These are phyloP conservation scores for Malassezia caprae DNA, from an alignment of 1,284 basidiomycete genomes.

Conservation along the genomic window DNA sequence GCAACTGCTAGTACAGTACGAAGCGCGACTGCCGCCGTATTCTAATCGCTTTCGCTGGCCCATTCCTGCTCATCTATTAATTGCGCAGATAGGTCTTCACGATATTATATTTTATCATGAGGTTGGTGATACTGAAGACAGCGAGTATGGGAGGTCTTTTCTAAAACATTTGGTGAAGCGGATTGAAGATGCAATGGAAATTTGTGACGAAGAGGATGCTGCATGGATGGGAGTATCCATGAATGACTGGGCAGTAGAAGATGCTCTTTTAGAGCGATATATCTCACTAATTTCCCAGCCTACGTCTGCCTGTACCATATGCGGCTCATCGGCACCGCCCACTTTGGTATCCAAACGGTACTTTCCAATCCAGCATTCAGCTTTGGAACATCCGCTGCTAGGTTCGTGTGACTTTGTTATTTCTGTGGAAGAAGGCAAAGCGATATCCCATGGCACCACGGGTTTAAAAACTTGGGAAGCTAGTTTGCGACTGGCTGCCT, in stretches of 20 bases:
- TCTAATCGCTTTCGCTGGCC: conserved; percentile 16
- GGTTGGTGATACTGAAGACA: not conserved
- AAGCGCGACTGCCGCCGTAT: conserved; percentile 12
- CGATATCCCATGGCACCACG: conserved; percentile 23
- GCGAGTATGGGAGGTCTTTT: conserved; percentile 13
- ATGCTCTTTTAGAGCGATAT: conserved; percentile 10
- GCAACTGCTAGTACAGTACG: conserved; percentile 11
- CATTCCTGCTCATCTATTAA: not conserved
- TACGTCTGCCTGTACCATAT: not conserved
- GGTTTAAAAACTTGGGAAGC: conserved; percentile 23
- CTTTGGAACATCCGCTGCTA: not conserved
- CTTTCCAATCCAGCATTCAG: not conserved
- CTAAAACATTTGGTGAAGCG: conserved; percentile 14
- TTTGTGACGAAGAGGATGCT: not conserved
- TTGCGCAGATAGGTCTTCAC: conserved; percentile 1
- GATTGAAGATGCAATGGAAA: conserved; percentile 4
- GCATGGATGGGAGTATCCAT: not conserved
- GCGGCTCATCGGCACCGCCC: conserved; percentile 1
- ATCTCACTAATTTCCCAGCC: conserved; percentile 4
- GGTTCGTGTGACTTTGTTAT: conserved; percentile 3
- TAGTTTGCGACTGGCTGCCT: conserved; percentile 18
- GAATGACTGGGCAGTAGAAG: conserved; percentile 4
- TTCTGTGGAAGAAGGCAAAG: conserved; percentile 17
- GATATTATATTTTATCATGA: not conserved
- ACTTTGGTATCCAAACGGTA: not conserved